Conservation (phyloP, 2,329 filamentous ascomycete species). For the Aureobasidium sp. region DNA sequence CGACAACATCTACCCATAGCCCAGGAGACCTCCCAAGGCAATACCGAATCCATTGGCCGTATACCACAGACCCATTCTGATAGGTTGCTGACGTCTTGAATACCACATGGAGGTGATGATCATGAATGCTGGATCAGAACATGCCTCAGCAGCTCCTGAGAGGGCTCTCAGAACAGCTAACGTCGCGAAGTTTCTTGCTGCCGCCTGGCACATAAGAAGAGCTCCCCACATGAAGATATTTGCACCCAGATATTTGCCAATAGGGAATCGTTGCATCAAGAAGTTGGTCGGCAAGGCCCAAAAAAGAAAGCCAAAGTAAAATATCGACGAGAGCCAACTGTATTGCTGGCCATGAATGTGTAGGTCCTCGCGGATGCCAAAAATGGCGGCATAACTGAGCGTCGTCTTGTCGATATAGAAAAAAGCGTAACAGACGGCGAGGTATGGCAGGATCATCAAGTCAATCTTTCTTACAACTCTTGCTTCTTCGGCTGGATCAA, state of each 20-base stretch:
- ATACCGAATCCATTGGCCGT: conserved; percentile 49
- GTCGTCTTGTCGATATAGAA: conserved; percentile 43
- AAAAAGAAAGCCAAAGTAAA: conserved; percentile 45
- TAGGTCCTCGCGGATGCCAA: conserved; percentile 53
- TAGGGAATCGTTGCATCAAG: conserved; percentile 40
- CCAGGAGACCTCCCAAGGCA: conserved; percentile 46
- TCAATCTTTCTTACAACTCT: conserved; percentile 49
- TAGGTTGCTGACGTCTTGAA: conserved; percentile 51
- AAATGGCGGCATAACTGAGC: conserved; percentile 56
- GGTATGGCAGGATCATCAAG: conserved; percentile 48
- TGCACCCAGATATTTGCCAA: conserved; percentile 39
- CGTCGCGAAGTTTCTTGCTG: conserved; percentile 37
- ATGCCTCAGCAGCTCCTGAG: conserved; percentile 46
- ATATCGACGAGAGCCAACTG: conserved; percentile 45
- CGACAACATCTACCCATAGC: conserved; percentile 30
- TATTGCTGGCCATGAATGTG: conserved; percentile 50
- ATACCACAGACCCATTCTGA: conserved; percentile 40
- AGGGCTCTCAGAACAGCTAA: conserved; percentile 47
- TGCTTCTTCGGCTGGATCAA: conserved; percentile 40
- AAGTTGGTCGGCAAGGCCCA: conserved; percentile 49
- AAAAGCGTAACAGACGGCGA: conserved; percentile 29
- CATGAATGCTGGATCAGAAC: conserved; percentile 50
- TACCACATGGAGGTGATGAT: conserved; percentile 57
- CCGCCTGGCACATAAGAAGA: conserved; percentile 21
- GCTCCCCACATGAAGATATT: conserved; percentile 50